Conservation (phyloP, 208 protist species). For the Crithidia expoeki region DNA sequence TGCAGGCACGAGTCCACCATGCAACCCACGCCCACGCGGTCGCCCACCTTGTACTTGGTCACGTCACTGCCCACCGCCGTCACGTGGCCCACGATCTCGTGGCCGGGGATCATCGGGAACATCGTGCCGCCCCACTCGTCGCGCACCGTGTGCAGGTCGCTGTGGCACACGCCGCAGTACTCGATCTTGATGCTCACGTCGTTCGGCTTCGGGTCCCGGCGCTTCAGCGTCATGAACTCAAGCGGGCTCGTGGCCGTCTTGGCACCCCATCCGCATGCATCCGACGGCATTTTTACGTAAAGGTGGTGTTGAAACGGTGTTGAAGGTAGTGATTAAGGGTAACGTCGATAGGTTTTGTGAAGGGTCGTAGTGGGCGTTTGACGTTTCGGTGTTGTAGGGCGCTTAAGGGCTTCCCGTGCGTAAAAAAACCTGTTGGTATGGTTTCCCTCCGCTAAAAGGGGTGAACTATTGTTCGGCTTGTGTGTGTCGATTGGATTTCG, state of each 20-base stretch:
- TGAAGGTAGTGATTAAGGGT: too few species aligned
- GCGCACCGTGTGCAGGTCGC: constrained; percentile 66
- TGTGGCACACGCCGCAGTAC: constrained; percentile 88
- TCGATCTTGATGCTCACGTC: constrained; percentile 79
- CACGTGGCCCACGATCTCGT: constrained; percentile 83
- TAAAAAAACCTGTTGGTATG: background rate
- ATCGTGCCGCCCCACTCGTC: constrained; percentile 62
- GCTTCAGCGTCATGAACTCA: constrained; percentile 43
- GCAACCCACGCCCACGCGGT: constrained; percentile 87
- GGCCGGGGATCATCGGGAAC: constrained; percentile 71
- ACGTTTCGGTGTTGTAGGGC: too few species aligned
- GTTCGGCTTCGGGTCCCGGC: constrained; percentile 41
- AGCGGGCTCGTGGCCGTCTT: constrained; percentile 45
- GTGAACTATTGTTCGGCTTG: background rate
- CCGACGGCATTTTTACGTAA: constrained; percentile 19
- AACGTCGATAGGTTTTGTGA: too few species aligned
- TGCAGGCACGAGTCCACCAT: constrained; percentile 85
- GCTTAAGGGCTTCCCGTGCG: too few species aligned
- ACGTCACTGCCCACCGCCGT: constrained; percentile 63
- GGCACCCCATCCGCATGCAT: constrained; percentile 47
- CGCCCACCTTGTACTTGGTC: constrained; percentile 81
- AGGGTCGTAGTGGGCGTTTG: too few species aligned
- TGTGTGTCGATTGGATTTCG: too few species aligned
- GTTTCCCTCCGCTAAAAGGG: background rate
- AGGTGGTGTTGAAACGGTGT: background rate